These are phyloP conservation scores for Diversispora epigaea DNA, from an alignment of 192 early-diverging fungal species.

Conservation along the genomic window DNA sequence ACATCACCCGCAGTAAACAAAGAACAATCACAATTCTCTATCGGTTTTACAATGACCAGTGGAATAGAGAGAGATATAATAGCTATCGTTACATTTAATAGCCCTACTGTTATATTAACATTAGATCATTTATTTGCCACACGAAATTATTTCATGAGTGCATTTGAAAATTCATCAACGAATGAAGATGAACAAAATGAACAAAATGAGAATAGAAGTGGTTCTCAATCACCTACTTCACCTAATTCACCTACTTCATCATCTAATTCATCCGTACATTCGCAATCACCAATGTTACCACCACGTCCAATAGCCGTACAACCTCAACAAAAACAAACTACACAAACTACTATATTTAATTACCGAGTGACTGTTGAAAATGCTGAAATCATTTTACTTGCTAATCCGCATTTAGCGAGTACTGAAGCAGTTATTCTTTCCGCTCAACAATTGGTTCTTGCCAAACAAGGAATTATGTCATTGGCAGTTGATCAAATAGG, in stretches of 20 bases:
- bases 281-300: neutral
- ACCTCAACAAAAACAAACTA: neutral
- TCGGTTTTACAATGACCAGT: slow-evolving; percentile 47
- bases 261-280: slow-evolving; percentile 21
- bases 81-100: slow-evolving; percentile 73
- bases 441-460: slow-evolving; percentile 74
- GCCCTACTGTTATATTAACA: slow-evolving; percentile 80
- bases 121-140: slow-evolving; percentile 85
- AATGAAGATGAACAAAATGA: neutral
- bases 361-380: slow-evolving; percentile 78
- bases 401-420: slow-evolving; percentile 61
- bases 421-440: slow-evolving; percentile 91
- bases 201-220: neutral
- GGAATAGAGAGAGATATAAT: slow-evolving; percentile 51
- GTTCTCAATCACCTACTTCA: slow-evolving; percentile 4
- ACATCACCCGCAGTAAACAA: slow-evolving; percentile 70
- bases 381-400: slow-evolving; percentile 84
- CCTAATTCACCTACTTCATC: slow-evolving; percentile 27
- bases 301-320: neutral
- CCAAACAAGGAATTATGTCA: slow-evolving; percentile 75
- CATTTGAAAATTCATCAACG: slow-evolving; percentile 38
- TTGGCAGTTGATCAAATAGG: slow-evolving; percentile 78
- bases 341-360: slow-evolving; percentile 45
- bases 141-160: slow-evolving; percentile 72
- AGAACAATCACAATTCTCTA: slow-evolving; percentile 61